A percentile compares a stretch with the other conserved stretches of the same genome.
Conservation (phyloP, 441 rosid genomes). For the Iberis amara region DNA sequence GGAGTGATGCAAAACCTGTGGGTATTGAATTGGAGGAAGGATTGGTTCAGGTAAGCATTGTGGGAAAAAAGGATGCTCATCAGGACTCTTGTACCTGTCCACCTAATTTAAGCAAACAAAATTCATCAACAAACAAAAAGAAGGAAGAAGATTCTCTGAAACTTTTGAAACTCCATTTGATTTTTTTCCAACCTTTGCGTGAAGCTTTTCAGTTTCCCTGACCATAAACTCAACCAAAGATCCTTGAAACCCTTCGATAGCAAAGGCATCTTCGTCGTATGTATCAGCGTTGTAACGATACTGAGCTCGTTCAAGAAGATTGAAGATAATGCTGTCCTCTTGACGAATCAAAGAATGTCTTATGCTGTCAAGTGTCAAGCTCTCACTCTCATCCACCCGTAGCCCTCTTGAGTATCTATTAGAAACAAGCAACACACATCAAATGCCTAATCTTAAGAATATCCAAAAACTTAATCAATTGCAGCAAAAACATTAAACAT, state of each 20-base stretch:
- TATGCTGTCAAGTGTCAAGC: conserved; percentile 67
- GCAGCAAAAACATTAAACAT: conserved; percentile 11
- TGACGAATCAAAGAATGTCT: conserved; percentile 72
- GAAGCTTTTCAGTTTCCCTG: conserved; percentile 79
- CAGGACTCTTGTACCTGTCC: conserved; percentile 89
- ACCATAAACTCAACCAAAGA: conserved; percentile 81
- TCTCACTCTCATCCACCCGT: conserved; percentile 73
- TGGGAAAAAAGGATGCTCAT: conserved; percentile 88
- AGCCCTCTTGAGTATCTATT: conserved; percentile 30
- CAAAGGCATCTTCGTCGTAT: conserved; percentile 61
- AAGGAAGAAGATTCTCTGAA: background rate
- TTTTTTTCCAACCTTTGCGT: conserved; percentile 57
- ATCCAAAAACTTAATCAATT: background rate
- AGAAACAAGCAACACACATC: conserved; percentile 14
- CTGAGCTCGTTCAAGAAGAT: conserved; percentile 81
- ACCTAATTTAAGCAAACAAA: conserved; percentile 39
- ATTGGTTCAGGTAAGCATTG: conserved; percentile 54
- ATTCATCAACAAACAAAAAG: too few species aligned
- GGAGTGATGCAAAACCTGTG: conserved; percentile 65
- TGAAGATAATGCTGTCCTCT: conserved; percentile 89
- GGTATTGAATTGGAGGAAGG: conserved; percentile 85
- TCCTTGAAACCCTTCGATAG: conserved; percentile 71
- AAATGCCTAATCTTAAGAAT: background rate
- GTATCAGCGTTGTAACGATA: conserved; percentile 68
- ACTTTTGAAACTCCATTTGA: background rate